Evolutionary conservation across 768 basidiomycete genomes (phyloP).

Genomic region (Russula dissimulans): DNA sequence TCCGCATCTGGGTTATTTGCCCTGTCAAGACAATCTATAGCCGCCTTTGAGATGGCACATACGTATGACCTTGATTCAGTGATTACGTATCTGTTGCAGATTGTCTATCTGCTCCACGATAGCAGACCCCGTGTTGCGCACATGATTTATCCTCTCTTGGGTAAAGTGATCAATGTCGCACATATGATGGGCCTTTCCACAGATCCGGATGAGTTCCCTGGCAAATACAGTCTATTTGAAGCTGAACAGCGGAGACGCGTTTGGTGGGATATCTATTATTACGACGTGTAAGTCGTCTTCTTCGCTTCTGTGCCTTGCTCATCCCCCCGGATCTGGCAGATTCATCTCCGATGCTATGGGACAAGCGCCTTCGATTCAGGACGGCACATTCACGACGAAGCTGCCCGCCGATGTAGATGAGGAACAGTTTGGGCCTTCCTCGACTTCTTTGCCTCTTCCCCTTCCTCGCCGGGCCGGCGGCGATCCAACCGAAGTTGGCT

Average conservation of each 20-base stretch:
- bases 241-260: constrained; percentile 45
- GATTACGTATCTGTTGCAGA: constrained; percentile 47
- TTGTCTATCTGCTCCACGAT: constrained; percentile 45
- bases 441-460: constrained; percentile 36
- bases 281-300: constrained; percentile 52
- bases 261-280: constrained; percentile 77
- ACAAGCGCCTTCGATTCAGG: constrained; percentile 49
- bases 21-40: constrained; percentile 41
- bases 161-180: constrained; percentile 61
- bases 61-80: constrained; percentile 49
- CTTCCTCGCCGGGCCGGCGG: constrained; percentile 20
- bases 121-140: constrained; percentile 37
- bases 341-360: constrained; percentile 63
- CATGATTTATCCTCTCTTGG: constrained; percentile 39
- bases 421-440: constrained; percentile 39
- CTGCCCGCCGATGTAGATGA: constrained; percentile 52
- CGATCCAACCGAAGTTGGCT: constrained; percentile 28
- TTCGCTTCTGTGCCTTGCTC: neutral
- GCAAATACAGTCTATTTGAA: constrained; percentile 40
- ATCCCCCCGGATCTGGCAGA: constrained; percentile 28
- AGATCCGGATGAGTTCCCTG: constrained; percentile 47
- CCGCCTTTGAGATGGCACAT: constrained; percentile 34
- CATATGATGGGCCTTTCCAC: constrained; percentile 51
- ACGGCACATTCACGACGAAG: constrained; percentile 45
- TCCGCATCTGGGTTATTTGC: constrained; percentile 32